These are phyloP conservation scores for Colletotrichum cordylinicola DNA, from an alignment of 2,329 filamentous ascomycete species.

Conservation along the genomic window DNA sequence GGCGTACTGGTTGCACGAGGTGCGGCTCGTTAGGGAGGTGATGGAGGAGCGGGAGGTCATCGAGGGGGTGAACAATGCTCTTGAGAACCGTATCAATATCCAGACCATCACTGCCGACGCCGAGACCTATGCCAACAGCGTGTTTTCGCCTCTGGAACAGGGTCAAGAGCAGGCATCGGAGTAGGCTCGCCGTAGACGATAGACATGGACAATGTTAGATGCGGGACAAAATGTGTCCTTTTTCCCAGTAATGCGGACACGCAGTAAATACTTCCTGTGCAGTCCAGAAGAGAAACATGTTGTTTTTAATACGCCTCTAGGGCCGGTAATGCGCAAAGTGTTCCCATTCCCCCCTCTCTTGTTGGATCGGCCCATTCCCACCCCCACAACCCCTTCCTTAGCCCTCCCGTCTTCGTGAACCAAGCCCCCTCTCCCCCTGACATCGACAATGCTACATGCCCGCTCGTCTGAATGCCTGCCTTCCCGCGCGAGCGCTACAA, in stretches of 20 bases:
- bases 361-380: not conserved
- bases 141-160: constrained; percentile 37
- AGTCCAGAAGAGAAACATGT: not conserved
- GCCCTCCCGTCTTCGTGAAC: not conserved
- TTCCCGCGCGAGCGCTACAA: not conserved
- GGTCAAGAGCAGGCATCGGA: constrained; percentile 4
- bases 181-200: not conserved
- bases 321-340: constrained; percentile 5
- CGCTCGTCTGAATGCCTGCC: not conserved
- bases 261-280: not conserved
- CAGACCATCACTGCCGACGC: constrained; percentile 66
- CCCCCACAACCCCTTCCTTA: not conserved
- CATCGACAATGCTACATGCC: not conserved
- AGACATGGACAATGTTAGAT: not conserved
- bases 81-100: constrained; percentile 70
- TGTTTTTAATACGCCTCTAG: constrained; percentile 5
- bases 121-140: constrained; percentile 61
- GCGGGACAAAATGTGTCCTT: not conserved
- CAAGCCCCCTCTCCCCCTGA: not conserved
- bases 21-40: constrained; percentile 71
- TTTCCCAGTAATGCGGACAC: not conserved
- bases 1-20: constrained; percentile 84
- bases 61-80: constrained; percentile 71
- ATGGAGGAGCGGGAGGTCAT: constrained; percentile 82
- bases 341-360: not conserved